Evolutionary conservation across 116 monocot species (phyloP).

Genomic region (Zostera marina): DNA sequence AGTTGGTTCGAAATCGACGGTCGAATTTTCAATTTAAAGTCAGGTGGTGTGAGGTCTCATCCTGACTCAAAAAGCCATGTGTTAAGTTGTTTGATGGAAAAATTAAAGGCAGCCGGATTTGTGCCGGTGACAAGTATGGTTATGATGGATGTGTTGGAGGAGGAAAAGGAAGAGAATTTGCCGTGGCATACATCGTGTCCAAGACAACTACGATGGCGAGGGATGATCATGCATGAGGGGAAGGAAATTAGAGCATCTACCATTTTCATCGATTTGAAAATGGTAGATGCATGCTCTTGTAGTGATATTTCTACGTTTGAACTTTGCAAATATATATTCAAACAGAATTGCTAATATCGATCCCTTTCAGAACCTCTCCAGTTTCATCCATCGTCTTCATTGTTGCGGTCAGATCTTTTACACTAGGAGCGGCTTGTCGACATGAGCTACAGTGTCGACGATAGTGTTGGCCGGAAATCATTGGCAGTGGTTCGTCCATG

Average conservation of each 20-base stretch:
- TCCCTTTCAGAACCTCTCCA: no score
- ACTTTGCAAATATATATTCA: no score
- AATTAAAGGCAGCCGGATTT: conserved; percentile 28
- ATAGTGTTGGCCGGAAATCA: no score
- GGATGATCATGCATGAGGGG: conserved; percentile 8
- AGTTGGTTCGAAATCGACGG: conserved; percentile 57
- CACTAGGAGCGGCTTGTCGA: no score
- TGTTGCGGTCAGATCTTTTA: no score
- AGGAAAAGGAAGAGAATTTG: conserved; percentile 62
- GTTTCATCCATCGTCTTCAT: no score
- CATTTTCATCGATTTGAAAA: conserved; percentile 46
- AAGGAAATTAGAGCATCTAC: conserved; percentile 43
- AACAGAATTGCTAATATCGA: no score
- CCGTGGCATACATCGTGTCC: conserved; percentile 32
- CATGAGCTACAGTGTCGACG: no score
- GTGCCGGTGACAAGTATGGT: conserved; percentile 15
- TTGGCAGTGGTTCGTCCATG: no score
- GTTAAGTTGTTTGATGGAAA: conserved; percentile 16
- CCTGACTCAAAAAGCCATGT: conserved; percentile 10
- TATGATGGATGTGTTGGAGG: conserved; percentile 42
- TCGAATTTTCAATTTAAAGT: conserved; percentile 28
- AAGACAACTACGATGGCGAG: conserved; percentile 22
- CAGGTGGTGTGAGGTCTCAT: conserved; percentile 25
- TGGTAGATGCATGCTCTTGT: conserved; percentile 44
- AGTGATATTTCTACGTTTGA: no score